These are phyloP conservation scores for Globisporangium irregulare DNA, from an alignment of 352 stramenopile species.

Conservation along the genomic window DNA sequence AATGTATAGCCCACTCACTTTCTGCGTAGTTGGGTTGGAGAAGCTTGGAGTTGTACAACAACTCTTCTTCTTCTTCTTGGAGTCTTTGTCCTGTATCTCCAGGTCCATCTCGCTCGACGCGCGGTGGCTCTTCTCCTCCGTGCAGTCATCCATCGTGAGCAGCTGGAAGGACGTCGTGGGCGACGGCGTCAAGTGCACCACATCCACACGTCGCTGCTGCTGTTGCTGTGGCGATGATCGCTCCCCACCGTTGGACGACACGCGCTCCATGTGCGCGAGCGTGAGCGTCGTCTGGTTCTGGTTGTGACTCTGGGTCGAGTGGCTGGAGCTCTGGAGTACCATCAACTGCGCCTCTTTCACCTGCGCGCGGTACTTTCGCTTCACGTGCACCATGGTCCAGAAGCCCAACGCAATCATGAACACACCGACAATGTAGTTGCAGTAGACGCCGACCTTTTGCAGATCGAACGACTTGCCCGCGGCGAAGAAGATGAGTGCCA, in stretches of 20 bases:
- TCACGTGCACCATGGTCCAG: constrained; percentile 52
- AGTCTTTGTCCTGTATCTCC: constrained; percentile 8
- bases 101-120: background rate
- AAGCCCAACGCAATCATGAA: constrained; percentile 77
- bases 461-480: constrained; percentile 46
- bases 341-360: constrained; percentile 31
- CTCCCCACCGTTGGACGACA: background rate
- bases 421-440: constrained; percentile 70
- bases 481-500: constrained; percentile 82
- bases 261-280: constrained; percentile 15
- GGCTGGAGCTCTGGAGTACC: background rate
- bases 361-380: constrained; percentile 46
- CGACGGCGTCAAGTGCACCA: constrained; percentile 9
- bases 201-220: constrained; percentile 2
- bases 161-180: constrained; percentile 22
- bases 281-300: background rate
- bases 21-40: constrained; percentile 51
- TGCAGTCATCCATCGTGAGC: constrained; percentile 7
- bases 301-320: background rate
- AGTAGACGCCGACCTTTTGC: constrained; percentile 51
- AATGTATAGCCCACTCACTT: constrained; percentile 13
- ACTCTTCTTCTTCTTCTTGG: constrained; percentile 19
- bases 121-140: constrained; percentile 13
- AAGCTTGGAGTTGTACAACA: constrained; percentile 39
- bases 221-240: background rate